Base-by-base conservation (phyloP, 495 filamentous ascomycete genomes). In the Podospora conica region DNA sequence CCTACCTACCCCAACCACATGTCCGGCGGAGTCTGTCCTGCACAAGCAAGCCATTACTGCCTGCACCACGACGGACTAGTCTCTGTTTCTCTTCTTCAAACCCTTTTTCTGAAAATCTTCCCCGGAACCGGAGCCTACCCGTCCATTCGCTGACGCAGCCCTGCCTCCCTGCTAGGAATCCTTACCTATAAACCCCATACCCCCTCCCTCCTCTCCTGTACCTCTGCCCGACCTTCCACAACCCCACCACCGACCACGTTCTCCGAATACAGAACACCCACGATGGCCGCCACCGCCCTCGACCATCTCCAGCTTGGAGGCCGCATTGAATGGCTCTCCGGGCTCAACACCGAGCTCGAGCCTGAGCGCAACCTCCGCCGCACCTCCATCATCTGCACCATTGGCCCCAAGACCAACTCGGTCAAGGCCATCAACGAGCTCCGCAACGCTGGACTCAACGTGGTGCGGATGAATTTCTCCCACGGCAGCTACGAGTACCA, bases 391-490 rank as follows among this genome's bases (percentile, higher is more conserved):
- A 97, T 98, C 78, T 90, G 95, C 80, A 98, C 95, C 75, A 98
- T 98, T 79, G 95, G 95, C 60, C 95, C 95, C 70, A 98, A 98
- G 90, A 98, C 96, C 62, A 98, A 98, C 84, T 96, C 92, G 55
- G 90, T 92, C 56, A 91, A 97, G 83, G 93, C 91, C 75, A 96
- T 98, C 81, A 97, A 97, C 78, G 82, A 88, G 76, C 89, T 98
- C 71, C 91, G 93, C 76, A 87, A 82, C 71, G 88, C 87, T 68
- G 95, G 95, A 78, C 87, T 97, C 68, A 97, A 97, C 79, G 92
- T 98, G 67, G 95, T 97, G 68, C 96, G 95, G 78, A 78, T 97
- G 93, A 98, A 98, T 87, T 98, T 98, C 79, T 97, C 94, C 69
- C 95, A 98, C 78, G 95, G 95, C 71, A 90, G 90, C 70, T 92